Percentiles rank a stretch among this genome's conserved stretches.
phyloP scores from a whole-genome alignment of 2,329 filamentous ascomycete species.

The Hymenoscyphus salicellus region DNA sequence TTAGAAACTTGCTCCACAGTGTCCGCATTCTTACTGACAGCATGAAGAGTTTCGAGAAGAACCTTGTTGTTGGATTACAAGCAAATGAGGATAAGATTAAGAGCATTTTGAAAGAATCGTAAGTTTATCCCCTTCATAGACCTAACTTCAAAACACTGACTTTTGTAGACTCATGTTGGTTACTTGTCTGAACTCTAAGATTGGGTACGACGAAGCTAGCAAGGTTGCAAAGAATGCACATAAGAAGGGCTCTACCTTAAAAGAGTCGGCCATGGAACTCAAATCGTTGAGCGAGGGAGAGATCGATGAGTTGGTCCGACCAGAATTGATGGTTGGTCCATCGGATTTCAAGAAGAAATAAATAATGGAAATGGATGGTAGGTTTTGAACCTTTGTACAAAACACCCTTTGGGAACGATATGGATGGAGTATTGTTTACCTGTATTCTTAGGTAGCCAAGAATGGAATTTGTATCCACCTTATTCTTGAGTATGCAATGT shows the following conservation, averaged over 20 bases:
- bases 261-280: conserved; percentile 90
- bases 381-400: background rate
- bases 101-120: conserved; percentile 91
- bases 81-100: conserved; percentile 92
- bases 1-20: conserved; percentile 92
- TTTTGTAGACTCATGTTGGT: conserved; percentile 85
- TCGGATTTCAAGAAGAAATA: conserved; percentile 55
- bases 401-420: background rate
- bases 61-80: conserved; percentile 81
- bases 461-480: background rate
- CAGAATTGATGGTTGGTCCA: conserved; percentile 92
- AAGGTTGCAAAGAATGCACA: conserved; percentile 98
- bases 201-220: conserved; percentile 95
- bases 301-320: conserved; percentile 84
- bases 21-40: conserved; percentile 82
- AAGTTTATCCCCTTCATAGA: conserved; percentile 39
- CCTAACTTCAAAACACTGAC: conserved; percentile 26
- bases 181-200: conserved; percentile 95
- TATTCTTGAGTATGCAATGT: background rate
- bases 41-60: conserved; percentile 93
- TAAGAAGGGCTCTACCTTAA: conserved; percentile 94
- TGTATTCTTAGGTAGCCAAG: background rate
- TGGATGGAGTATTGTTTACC: background rate
- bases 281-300: conserved; percentile 83
- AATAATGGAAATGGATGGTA: background rate